phyloP scores from a whole-genome alignment of 768 basidiomycete species.

The Leccinum obscurum region DNA sequence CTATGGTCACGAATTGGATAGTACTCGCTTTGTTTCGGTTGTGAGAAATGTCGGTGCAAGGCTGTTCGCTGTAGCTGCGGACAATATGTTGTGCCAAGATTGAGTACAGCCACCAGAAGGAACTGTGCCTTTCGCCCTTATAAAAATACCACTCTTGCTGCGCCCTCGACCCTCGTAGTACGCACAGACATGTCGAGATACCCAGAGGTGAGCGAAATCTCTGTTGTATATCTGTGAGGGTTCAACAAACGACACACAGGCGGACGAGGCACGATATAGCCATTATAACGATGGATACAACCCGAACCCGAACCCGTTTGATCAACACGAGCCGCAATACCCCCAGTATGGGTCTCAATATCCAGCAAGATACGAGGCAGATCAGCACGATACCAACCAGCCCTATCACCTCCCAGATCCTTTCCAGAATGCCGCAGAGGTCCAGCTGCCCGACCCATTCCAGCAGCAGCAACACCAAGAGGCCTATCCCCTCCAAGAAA shows the following conservation, averaged over 20 bases:
- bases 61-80: conserved; percentile 16
- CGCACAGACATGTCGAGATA: conserved; percentile 40
- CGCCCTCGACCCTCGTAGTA: conserved; percentile 1
- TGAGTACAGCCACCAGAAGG: conserved; percentile 16
- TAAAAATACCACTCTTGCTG: conserved; percentile 2
- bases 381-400: conserved; percentile 33
- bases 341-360: conserved; percentile 33
- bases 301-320: conserved; percentile 49
- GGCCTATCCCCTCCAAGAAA: conserved; percentile 22
- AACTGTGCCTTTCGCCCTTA: conserved; percentile 6
- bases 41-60: neutral
- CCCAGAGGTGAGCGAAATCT: conserved; percentile 35
- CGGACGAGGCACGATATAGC: conserved; percentile 62
- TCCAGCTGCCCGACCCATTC: conserved; percentile 22
- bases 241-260: conserved; percentile 35
- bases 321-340: conserved; percentile 36
- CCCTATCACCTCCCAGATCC: conserved; percentile 42
- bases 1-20: no score
- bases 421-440: conserved; percentile 27
- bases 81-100: neutral
- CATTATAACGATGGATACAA: conserved; percentile 70
- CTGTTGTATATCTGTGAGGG: neutral
- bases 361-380: conserved; percentile 35
- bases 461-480: conserved; percentile 25
- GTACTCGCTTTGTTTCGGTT: no score